Conservation (phyloP, 108 stramenopile genomes). For the Chaetoceros muelleri region DNA sequence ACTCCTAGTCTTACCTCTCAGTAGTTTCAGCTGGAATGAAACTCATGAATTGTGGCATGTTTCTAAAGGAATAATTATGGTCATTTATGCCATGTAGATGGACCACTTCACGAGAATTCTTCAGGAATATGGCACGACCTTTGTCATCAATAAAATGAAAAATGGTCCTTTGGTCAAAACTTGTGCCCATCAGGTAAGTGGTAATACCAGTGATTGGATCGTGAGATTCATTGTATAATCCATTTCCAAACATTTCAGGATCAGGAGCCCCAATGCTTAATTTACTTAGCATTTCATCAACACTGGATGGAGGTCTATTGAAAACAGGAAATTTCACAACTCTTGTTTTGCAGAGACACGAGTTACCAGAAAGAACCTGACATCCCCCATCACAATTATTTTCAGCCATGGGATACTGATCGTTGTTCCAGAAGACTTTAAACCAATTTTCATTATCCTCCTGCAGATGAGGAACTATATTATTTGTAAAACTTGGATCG, state of each 20-base stretch:
- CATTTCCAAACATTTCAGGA: slow-evolving; percentile 10
- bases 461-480: slow-evolving; percentile 12
- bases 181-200: background rate
- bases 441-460: slow-evolving; percentile 29
- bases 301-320: background rate
- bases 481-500: slow-evolving; percentile 15
- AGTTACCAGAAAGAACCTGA: slow-evolving; percentile 15
- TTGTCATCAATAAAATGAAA: slow-evolving; percentile 9
- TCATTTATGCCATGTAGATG: too few relatives aligned
- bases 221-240: background rate
- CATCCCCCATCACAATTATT: slow-evolving; percentile 20
- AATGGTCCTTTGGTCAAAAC: background rate
- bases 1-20: background rate
- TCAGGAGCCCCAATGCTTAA: slow-evolving; percentile 12
- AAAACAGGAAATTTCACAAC: slow-evolving; percentile 17
- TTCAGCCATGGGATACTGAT: slow-evolving; percentile 18
- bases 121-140: slow-evolving; percentile 6
- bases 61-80: slow-evolving; percentile 40
- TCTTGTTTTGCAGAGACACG: slow-evolving; percentile 20
- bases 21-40: slow-evolving; percentile 11
- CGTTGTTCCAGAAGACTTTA: slow-evolving; percentile 16
- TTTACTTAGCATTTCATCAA: slow-evolving; percentile 3
- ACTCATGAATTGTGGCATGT: slow-evolving; percentile 46
- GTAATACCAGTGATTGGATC: background rate
- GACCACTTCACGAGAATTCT: slow-evolving; percentile 10